Evolutionary conservation across 1,284 basidiomycete genomes (phyloP), one percentile per base, ranked within the genome.

Genomic region (Wolfiporia cocos): DNA sequence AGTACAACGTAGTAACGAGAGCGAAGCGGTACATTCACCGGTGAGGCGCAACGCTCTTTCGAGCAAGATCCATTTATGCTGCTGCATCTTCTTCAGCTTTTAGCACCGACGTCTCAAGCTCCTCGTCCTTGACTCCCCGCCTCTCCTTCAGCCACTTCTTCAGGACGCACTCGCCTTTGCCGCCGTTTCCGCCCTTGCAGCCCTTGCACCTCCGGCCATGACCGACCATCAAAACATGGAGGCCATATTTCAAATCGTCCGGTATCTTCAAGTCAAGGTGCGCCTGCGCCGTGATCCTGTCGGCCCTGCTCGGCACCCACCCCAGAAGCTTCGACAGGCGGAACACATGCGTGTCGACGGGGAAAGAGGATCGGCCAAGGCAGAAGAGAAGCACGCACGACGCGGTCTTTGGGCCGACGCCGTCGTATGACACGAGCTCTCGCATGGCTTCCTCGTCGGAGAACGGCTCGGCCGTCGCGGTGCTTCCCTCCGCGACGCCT

Each of bases 361-460:
- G 84, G 55, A 90, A 88, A 1, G 78, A 78, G 43, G 82, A 71
- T 12, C 85, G 65, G 1, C 78, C 79, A 17, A 90, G 67, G 55
- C 83, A 86, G 58, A 90, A 88, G n/a, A 88, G 67, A 12, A 86
- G 59, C 0, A 89, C 86, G 53, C 87, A 90, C 4, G 78, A 78
- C 0, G 85, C 85, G 0, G 86, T 88, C 64, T 90, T 90, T 1
- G 83, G 81, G 1, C 87, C 86, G 3, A 90, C 82, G 0, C 84
- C 83, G 34, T 77, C 66, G 49, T 81, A 81, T 4, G 73, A 69
- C n/a, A 84, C 69, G 15, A 87, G 68, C 49, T 80, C 81, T 46
- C 70, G 63, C 83, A 87, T 88, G 18, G 80, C 78, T 24, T 74
- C 71, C 28, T 76, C 74, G 55, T 87, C 75, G 1, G 72, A 49